Conservation (phyloP, 2,329 filamentous ascomycete genomes). For the Nannizziopsis arthrosporioides region DNA sequence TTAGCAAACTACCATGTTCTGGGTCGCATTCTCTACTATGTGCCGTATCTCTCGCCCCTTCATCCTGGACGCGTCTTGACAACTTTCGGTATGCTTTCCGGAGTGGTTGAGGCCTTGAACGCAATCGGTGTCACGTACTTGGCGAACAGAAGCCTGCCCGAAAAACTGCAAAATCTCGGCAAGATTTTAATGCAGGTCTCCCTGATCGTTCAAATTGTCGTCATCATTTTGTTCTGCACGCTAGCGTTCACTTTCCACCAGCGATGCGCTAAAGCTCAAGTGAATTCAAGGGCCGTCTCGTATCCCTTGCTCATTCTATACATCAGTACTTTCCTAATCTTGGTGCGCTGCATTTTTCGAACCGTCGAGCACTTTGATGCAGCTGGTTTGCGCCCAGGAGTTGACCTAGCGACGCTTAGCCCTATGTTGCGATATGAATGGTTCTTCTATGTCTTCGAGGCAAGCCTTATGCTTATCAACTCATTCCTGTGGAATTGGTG, state of each 20-base stretch:
- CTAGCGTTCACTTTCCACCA: slow-evolving; percentile 12
- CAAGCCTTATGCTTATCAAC: slow-evolving; percentile 42
- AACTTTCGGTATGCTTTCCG: slow-evolving; percentile 39
- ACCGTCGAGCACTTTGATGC: slow-evolving; percentile 43
- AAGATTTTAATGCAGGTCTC: slow-evolving; percentile 39
- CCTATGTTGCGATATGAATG: slow-evolving; percentile 44
- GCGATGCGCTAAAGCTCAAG: slow-evolving; percentile 23
- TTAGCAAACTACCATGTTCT: slow-evolving; percentile 52
- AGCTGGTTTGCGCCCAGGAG: background rate
- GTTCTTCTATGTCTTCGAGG: slow-evolving; percentile 49
- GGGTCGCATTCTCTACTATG: slow-evolving; percentile 49
- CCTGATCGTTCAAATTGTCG: slow-evolving; percentile 40
- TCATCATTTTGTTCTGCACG: slow-evolving; percentile 42
- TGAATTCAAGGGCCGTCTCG: slow-evolving; percentile 18
- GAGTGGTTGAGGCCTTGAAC: slow-evolving; percentile 40
- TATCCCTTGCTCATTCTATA: slow-evolving; percentile 41
- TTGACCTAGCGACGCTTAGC: slow-evolving; percentile 22
- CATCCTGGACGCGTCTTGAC: slow-evolving; percentile 23
- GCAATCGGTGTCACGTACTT: slow-evolving; percentile 38
- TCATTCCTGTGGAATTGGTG: slow-evolving; percentile 39
- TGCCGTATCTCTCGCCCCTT: slow-evolving; percentile 47
- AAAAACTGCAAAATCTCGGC: slow-evolving; percentile 33
- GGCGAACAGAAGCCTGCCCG: slow-evolving; percentile 42
- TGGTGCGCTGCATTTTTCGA: slow-evolving; percentile 44
- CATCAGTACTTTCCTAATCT: slow-evolving; percentile 38